Percentiles rank a stretch among this genome's conserved stretches.
These are phyloP conservation scores for Epichloe baconii DNA, from an alignment of 2,329 filamentous ascomycete species.

Conservation along the genomic window DNA sequence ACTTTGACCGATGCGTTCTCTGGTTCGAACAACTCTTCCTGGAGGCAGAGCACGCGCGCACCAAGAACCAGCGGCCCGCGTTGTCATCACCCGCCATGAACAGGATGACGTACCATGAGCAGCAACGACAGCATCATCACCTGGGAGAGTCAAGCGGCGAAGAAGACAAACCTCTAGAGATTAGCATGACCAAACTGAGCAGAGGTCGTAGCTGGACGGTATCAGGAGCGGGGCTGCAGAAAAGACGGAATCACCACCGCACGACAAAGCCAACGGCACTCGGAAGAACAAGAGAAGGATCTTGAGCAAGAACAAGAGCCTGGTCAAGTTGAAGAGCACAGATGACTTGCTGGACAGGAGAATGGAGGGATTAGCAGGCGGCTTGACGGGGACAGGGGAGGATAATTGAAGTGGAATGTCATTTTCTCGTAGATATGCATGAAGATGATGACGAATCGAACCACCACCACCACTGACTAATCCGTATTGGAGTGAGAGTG, in stretches of 20 bases:
- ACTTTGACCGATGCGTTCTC: slow-evolving; percentile 61
- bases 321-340: slow-evolving; percentile 42
- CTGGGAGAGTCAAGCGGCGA: slow-evolving; percentile 55
- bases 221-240: slow-evolving; percentile 13
- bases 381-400: slow-evolving; percentile 36
- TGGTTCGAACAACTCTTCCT: slow-evolving; percentile 76
- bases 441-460: not conserved
- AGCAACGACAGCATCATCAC: slow-evolving; percentile 15
- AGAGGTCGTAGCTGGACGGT: slow-evolving; percentile 20
- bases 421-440: not conserved
- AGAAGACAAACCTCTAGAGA: slow-evolving; percentile 72
- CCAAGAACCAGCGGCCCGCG: slow-evolving; percentile 9
- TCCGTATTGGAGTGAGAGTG: no score
- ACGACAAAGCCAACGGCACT: slow-evolving; percentile 3
- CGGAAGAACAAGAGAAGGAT: slow-evolving; percentile 15
- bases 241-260: slow-evolving; percentile 9
- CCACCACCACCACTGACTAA: no score
- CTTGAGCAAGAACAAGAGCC: slow-evolving; percentile 30
- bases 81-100: not conserved
- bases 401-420: slow-evolving; percentile 19
- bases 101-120: slow-evolving; percentile 1
- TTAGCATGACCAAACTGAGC: slow-evolving; percentile 46
- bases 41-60: slow-evolving; percentile 30
- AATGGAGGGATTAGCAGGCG: slow-evolving; percentile 44
- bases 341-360: slow-evolving; percentile 43